A percentile compares a stretch with the other conserved stretches of the same genome.
phyloP scores from a whole-genome alignment of 2,329 filamentous ascomycete genomes.

The Colletotrichum horii region DNA sequence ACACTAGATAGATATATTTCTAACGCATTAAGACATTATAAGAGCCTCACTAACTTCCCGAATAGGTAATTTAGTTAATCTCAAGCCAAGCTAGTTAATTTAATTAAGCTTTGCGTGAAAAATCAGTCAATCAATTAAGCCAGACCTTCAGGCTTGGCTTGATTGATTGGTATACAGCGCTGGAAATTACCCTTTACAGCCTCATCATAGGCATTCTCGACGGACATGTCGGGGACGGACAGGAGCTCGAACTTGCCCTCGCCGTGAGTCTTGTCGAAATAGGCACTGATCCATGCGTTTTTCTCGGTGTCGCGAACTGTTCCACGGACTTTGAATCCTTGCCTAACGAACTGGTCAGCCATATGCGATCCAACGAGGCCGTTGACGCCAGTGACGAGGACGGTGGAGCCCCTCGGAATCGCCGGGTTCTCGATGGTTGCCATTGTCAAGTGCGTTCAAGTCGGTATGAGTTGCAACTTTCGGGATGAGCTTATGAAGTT shows the following conservation, averaged over 20 bases:
- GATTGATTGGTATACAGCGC: too few relatives aligned
- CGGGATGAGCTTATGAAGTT: not conserved
- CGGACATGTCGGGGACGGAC: slow-evolving; percentile 37
- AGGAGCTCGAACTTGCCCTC: slow-evolving; percentile 37
- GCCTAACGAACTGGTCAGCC: slow-evolving; percentile 39
- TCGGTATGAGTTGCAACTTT: not conserved
- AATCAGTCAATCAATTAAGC: too few relatives aligned
- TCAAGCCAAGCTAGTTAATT: too few relatives aligned
- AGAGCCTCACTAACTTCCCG: too few relatives aligned
- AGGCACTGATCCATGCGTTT: slow-evolving; percentile 32
- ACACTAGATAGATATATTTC: too few relatives aligned
- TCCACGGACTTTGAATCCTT: slow-evolving; percentile 49
- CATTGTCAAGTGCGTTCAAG: not conserved
- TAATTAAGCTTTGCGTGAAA: too few relatives aligned
- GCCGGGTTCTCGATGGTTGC: slow-evolving; percentile 2
- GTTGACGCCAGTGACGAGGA: slow-evolving; percentile 48
- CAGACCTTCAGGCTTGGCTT: too few relatives aligned
- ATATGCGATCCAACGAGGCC: slow-evolving; percentile 46
- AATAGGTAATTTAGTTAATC: too few relatives aligned
- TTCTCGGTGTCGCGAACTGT: slow-evolving; percentile 41
- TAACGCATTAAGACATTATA: too few relatives aligned
- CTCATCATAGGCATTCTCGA: slow-evolving; percentile 28
- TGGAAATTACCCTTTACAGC: slow-evolving; percentile 30
- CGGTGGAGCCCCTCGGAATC: slow-evolving; percentile 31
- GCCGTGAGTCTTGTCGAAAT: slow-evolving; percentile 37